phyloP scores from a whole-genome alignment of 768 basidiomycete genomes.

The Hebeloma cylindrosporum region DNA sequence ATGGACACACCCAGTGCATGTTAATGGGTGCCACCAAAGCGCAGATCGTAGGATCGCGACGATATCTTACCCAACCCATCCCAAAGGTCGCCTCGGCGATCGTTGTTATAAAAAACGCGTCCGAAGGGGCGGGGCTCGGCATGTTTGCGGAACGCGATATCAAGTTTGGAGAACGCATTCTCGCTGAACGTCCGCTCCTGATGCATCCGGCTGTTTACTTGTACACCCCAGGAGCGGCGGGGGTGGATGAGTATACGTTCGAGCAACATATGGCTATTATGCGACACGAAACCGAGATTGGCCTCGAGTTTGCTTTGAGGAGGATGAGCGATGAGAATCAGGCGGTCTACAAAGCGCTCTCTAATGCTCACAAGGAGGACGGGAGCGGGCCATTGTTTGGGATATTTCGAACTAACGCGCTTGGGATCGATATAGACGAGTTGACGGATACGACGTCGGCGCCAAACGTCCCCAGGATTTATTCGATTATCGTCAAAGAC shows the following conservation, averaged over 20 bases:
- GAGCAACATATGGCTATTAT: neutral
- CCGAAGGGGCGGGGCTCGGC: conserved; percentile 28
- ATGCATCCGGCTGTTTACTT: conserved; percentile 15
- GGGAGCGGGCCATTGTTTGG: too few species aligned
- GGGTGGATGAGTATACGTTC: neutral
- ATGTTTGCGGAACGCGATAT: conserved; percentile 31
- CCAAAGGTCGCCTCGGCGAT: neutral
- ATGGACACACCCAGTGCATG: conserved; percentile 1
- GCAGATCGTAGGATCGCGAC: conserved; percentile 6
- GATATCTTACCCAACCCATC: conserved; percentile 4
- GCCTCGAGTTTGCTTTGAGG: conserved; percentile 8
- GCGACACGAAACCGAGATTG: conserved; percentile 16
- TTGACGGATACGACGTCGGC: too few species aligned
- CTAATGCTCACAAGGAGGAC: too few species aligned
- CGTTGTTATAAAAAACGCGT: conserved; percentile 4
- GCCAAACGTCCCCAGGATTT: conserved; percentile 24
- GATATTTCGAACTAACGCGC: too few species aligned
- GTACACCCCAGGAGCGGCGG: too few species aligned
- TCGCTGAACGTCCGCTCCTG: conserved; percentile 38
- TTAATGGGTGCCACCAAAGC: neutral
- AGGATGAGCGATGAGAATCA: conserved; percentile 26
- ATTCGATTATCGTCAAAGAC: conserved; percentile 28
- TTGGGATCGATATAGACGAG: too few species aligned
- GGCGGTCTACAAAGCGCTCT: conserved; percentile 26
- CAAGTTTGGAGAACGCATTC: conserved; percentile 30